These are phyloP conservation scores for Heteromeles arbutifolia DNA, from an alignment of 306 rosid species.

Conservation along the genomic window DNA sequence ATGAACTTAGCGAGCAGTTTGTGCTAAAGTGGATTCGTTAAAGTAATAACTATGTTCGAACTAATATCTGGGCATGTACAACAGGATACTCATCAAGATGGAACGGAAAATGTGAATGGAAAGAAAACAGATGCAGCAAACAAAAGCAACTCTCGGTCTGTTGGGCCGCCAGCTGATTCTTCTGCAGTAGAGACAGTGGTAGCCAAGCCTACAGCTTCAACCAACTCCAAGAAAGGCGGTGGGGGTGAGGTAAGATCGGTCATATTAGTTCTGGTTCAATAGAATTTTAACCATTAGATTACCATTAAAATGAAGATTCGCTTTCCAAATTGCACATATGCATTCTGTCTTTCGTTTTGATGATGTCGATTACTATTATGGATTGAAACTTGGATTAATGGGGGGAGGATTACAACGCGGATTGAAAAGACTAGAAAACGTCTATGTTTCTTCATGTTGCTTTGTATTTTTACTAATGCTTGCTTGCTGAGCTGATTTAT, in stretches of 20 bases:
- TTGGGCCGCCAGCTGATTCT: conserved; percentile 7
- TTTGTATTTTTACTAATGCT: background rate
- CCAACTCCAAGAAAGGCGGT: conserved; percentile 42
- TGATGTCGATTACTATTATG: background rate
- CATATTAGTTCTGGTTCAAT: background rate
- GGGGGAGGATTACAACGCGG: background rate
- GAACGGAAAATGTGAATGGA: conserved; percentile 42
- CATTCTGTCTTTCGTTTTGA: background rate
- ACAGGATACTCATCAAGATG: conserved; percentile 44
- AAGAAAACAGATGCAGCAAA: conserved; percentile 12
- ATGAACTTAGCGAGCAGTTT: background rate
- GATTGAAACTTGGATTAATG: background rate
- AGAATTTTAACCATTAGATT: background rate
- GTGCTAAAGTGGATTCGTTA: background rate
- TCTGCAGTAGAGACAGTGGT: conserved; percentile 1
- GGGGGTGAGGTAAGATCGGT: conserved; percentile 64
- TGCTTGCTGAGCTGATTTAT: background rate
- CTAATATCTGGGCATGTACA: conserved; percentile 10
- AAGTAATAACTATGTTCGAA: background rate
- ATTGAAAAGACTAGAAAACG: background rate
- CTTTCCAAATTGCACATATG: background rate
- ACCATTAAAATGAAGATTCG: background rate
- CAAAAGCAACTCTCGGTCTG: conserved; percentile 5
- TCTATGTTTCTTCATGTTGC: background rate
- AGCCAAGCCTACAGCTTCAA: conserved; percentile 9